Percentiles rank a stretch among this genome's conserved stretches.
Evolutionary conservation across 306 rosid species (phyloP).

Genomic region (Dicorynia guianensis): DNA sequence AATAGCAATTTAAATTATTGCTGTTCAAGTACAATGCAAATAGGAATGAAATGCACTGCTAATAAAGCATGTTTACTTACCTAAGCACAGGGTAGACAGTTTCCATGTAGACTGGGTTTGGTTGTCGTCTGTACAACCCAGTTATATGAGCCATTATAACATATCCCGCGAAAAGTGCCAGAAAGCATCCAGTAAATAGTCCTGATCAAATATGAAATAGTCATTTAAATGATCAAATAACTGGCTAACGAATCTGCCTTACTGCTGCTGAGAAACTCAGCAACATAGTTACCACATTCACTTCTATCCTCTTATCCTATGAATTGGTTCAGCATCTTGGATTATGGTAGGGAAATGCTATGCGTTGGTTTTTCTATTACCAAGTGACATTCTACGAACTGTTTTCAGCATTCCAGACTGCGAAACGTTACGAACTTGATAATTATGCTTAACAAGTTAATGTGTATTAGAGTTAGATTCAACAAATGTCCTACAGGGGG

Average conservation of each 20-base stretch:
- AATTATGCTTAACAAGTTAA: neutral
- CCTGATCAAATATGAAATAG: constrained; percentile 56
- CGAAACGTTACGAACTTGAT: too few relatives aligned
- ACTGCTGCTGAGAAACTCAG: neutral
- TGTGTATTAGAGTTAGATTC: neutral
- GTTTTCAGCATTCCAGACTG: too few relatives aligned
- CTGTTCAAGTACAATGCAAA: constrained; percentile 12
- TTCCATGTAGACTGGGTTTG: constrained; percentile 85
- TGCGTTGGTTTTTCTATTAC: too few relatives aligned
- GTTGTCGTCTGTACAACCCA: constrained; percentile 66
- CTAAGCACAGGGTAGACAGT: constrained; percentile 92
- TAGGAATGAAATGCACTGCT: neutral
- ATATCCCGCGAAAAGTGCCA: constrained; percentile 84
- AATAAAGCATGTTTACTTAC: constrained; percentile 50
- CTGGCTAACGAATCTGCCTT: neutral
- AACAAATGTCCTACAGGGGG: neutral
- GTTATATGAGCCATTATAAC: constrained; percentile 88
- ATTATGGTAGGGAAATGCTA: too few relatives aligned
- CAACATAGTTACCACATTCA: too few relatives aligned
- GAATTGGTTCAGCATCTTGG: too few relatives aligned
- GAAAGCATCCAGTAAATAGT: constrained; percentile 79
- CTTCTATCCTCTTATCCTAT: too few relatives aligned
- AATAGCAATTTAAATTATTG: constrained; percentile 27
- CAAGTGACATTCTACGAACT: too few relatives aligned
- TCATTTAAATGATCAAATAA: constrained; percentile 11